Evolutionary conservation across 2,329 filamentous ascomycete species (phyloP).

Genomic region (Chrysoporthe austroafricana): DNA sequence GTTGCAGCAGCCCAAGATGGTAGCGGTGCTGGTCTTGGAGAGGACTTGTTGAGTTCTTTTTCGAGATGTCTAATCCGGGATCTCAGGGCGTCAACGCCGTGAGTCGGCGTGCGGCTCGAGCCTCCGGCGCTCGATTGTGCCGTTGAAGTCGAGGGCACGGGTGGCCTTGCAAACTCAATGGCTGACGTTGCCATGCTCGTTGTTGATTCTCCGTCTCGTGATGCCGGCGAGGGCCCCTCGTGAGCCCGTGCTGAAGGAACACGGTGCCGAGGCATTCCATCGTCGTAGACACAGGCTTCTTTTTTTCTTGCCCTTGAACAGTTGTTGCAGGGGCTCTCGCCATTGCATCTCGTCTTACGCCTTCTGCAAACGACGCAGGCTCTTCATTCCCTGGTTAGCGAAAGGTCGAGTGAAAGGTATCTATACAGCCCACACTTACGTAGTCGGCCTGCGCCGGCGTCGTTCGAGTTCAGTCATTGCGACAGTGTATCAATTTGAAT

Average conservation of each 20-base stretch:
- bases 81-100: slow-evolving; percentile 44
- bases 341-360: slow-evolving; percentile 49
- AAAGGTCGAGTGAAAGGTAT: background rate
- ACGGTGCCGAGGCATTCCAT: slow-evolving; percentile 27
- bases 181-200: background rate
- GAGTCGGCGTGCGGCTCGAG: slow-evolving; percentile 5
- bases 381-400: background rate
- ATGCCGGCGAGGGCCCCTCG: background rate
- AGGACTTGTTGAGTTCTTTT: slow-evolving; percentile 38
- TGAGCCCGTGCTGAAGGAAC: background rate
- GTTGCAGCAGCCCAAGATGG: slow-evolving; percentile 26
- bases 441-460: slow-evolving; percentile 28
- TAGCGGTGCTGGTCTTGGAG: slow-evolving; percentile 22
- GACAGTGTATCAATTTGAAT: background rate
- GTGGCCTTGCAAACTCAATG: background rate
- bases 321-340: slow-evolving; percentile 47
- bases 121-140: slow-evolving; percentile 30
- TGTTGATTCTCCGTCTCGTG: background rate
- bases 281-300: slow-evolving; percentile 39
- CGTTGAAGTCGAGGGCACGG: background rate
- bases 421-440: slow-evolving; percentile 11
- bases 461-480: slow-evolving; percentile 12
- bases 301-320: slow-evolving; percentile 43
- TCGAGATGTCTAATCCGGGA: slow-evolving; percentile 49
- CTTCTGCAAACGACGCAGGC: slow-evolving; percentile 46